A percentile compares a stretch with the other conserved stretches of the same genome.
These are phyloP conservation scores for Haematococcus lacustris DNA, from an alignment of 139 green algal species.

Conservation along the genomic window DNA sequence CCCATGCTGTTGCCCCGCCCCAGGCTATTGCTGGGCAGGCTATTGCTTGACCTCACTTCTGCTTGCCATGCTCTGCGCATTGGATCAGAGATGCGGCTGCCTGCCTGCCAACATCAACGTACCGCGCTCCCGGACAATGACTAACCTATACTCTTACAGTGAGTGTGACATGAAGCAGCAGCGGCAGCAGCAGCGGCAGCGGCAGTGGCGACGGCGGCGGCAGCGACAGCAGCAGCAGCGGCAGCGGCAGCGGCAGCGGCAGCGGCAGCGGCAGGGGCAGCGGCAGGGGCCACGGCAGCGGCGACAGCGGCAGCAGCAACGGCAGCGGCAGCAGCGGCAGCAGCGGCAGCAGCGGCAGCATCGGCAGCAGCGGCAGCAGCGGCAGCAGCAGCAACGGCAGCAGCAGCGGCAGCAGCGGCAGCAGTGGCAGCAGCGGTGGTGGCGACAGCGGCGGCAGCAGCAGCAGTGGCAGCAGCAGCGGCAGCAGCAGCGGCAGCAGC, in stretches of 20 bases:
- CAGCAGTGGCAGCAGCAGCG: background rate
- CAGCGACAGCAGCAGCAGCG: too few relatives aligned
- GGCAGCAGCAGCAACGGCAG: constrained; percentile 7
- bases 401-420: constrained; percentile 15
- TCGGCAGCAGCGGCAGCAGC: background rate
- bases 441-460: constrained; percentile 5
- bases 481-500: background rate
- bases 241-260: background rate
- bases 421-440: constrained; percentile 10
- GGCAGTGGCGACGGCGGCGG: too few relatives aligned
- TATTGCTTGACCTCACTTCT: too few relatives aligned
- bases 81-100: too few relatives aligned
- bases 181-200: too few relatives aligned
- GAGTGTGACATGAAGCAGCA: too few relatives aligned
- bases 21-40: too few relatives aligned
- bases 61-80: too few relatives aligned
- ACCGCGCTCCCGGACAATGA: too few relatives aligned
- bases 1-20: too few relatives aligned
- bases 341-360: background rate
- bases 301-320: constrained; percentile 14
- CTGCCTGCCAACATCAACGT: too few relatives aligned
- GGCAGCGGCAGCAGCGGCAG: background rate
- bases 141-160: too few relatives aligned
- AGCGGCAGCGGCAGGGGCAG: background rate
- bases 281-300: background rate